Base-by-base conservation (phyloP, 2,329 filamentous ascomycete genomes). In the Venturia asperata region DNA sequence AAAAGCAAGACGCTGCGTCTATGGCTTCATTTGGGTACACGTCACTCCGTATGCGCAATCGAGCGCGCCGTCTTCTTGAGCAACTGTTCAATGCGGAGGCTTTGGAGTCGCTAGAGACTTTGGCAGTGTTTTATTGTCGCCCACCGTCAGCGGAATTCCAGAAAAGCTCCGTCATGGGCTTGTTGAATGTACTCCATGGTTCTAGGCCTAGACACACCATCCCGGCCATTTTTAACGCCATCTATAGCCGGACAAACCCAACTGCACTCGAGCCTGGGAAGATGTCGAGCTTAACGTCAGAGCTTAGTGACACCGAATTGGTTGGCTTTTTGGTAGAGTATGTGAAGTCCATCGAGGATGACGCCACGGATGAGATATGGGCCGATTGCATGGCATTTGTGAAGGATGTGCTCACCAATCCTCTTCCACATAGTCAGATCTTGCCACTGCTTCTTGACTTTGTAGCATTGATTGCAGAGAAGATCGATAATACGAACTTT, bases 341-440 rank as follows among this genome's bases (percentile, higher is more conserved):
- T 75, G 88, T 92, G 0, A 85, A 85, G 39, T 94, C 92, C 0
- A 81, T 97, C 15, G 94, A 99, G 72, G 94, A 99, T 71, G 94
- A 99, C 78, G 90, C 94, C 19, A 93, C 97, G 83, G 94, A 99
- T 71, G 94, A 99, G 76, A 96, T 99, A 61, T 99, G 94, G 94
- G 83, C 87, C 49, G 93, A 99, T 73, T 99, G 93, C 74, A 91
- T 92, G 71, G 85, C 88, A 0, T 99, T 99, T 75, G 76, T 97
- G 67, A 89, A 87, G 68, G 95, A 99, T 73, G 84, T 99, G 37
- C 81, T 99, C 37, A 87, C 88, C 30, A 99, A 99, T 72, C 95
- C 94, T 0, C 91, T 99, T 71, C 94, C 94, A 2, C 93, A 99
- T 77, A 84, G 94, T 65, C 92, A 97, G 72, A 93, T 92, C 9